These are phyloP conservation scores for Aspergillus mulundensis DNA, from an alignment of 495 filamentous ascomycete species.

Conservation along the genomic window DNA sequence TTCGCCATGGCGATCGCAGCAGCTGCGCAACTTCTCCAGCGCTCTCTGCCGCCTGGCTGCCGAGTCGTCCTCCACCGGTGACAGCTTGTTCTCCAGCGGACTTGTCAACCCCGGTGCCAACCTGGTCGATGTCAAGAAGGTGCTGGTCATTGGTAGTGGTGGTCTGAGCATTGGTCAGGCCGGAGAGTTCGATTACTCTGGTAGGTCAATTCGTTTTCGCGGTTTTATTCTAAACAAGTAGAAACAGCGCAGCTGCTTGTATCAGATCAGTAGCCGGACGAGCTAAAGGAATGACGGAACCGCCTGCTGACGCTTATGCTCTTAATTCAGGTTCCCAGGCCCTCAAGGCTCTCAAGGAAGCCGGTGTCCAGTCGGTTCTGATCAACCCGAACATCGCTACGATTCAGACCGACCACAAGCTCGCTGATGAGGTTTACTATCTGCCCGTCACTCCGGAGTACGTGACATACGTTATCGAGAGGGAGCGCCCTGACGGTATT, in stretches of 20 bases:
- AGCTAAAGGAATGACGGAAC: background rate
- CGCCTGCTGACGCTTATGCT: slow-evolving; percentile 13
- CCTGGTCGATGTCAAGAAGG: slow-evolving; percentile 90
- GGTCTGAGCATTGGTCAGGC: slow-evolving; percentile 95
- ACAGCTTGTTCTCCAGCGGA: slow-evolving; percentile 85
- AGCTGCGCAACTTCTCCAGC: slow-evolving; percentile 45
- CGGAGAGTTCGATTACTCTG: slow-evolving; percentile 98
- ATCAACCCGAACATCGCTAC: slow-evolving; percentile 99
- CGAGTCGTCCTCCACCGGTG: slow-evolving; percentile 67
- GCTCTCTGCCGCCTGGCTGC: slow-evolving; percentile 34
- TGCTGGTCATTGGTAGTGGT: slow-evolving; percentile 87
- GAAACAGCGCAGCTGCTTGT: background rate
- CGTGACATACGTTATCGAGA: slow-evolving; percentile 91
- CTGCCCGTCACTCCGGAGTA: slow-evolving; percentile 96
- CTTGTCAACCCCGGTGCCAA: slow-evolving; percentile 68
- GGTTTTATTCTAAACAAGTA: background rate
- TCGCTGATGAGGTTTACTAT: slow-evolving; percentile 98
- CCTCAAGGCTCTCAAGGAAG: slow-evolving; percentile 95
- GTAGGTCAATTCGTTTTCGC: slow-evolving; percentile 41
- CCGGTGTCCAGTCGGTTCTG: slow-evolving; percentile 87
- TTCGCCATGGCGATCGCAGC: slow-evolving; percentile 38
- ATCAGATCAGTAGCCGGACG: background rate
- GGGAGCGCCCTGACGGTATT: slow-evolving; percentile 91
- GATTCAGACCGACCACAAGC: slow-evolving; percentile 95
- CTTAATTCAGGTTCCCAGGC: slow-evolving; percentile 73